Evolutionary conservation across 2,329 filamentous ascomycete genomes (phyloP), one percentile per base, ranked within the genome.

Genomic region (Fusarium tuaranense): DNA sequence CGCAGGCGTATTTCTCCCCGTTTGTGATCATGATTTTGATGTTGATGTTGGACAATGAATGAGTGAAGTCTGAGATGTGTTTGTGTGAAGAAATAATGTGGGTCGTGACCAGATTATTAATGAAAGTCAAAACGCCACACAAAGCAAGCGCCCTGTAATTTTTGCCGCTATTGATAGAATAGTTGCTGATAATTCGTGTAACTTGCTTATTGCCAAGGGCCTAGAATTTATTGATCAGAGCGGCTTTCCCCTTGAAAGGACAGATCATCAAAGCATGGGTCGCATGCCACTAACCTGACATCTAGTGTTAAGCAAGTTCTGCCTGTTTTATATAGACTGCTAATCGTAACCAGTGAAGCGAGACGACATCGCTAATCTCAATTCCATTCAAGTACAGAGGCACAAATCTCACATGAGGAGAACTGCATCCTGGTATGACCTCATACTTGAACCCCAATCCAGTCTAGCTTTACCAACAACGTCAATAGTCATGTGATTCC

Each of bases 1-100:
- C 68, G 38, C 72, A 74, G 1, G 72, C 72, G 13, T 69, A 27
- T 22, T 71, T 74, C 20, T 73, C 71, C 30, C 12, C 51, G 8
- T 65, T 51, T 14, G 55, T 34, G 53, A 62, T 39, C 71, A 74
- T 73, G 46, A 5, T 41, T 20, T 27, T 53, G 48, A 5, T 41
- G 27, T 27, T 53, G 48, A 32, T 51, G 48, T 14, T 32, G n/a
- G 48, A 20, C 7, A 18, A 55, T 55, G 48, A 18, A 55, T 55
- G 48, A 51, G 22, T 44, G 18, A 53, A 53, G 48, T 53, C 20
- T 46, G 46, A 32, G 25, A 32, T 32, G 27, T 30, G 27, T 30
- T 7, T 30, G 27, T 30, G 7, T 30, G 27, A 30, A 32, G 18
- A 53, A 20, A 20, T 27, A 32, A 32, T 20, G 48, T 32, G 48